phyloP scores from a whole-genome alignment of 805 yeast genomes.

The Candida rishiriensis region DNA sequence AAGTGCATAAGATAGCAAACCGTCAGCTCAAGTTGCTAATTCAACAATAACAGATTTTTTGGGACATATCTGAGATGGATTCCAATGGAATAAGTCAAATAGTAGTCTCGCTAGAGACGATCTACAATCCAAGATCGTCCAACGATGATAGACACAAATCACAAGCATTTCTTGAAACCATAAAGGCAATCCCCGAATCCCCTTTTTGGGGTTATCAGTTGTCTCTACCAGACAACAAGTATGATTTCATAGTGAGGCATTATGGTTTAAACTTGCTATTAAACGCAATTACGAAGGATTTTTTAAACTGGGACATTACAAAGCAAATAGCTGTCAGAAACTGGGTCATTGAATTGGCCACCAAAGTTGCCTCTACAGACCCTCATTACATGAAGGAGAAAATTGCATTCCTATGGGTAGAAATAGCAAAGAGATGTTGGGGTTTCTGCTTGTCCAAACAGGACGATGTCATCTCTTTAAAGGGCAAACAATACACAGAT shows the following conservation, averaged over 20 bases:
- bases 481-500: conserved; percentile 29
- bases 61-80: conserved; percentile 42
- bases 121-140: conserved; percentile 61
- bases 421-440: conserved; percentile 88
- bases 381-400: conserved; percentile 91
- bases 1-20: too few relatives aligned
- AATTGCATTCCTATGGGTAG: conserved; percentile 86
- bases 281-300: conserved; percentile 58
- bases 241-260: conserved; percentile 75
- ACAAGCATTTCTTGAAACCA: conserved; percentile 63
- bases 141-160: conserved; percentile 54
- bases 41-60: too few relatives aligned
- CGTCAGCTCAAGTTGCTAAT: too few relatives aligned
- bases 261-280: conserved; percentile 82
- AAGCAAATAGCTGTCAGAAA: conserved; percentile 66
- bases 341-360: conserved; percentile 81
- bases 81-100: conserved; percentile 68
- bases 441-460: conserved; percentile 54
- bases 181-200: conserved; percentile 74
- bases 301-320: conserved; percentile 48
- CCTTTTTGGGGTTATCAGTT: conserved; percentile 92
- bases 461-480: conserved; percentile 16
- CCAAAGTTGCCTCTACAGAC: conserved; percentile 54
- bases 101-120: conserved; percentile 67
- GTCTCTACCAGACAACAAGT: conserved; percentile 57